These are phyloP conservation scores for Senna tora DNA, from an alignment of 306 rosid species.

Conservation along the genomic window DNA sequence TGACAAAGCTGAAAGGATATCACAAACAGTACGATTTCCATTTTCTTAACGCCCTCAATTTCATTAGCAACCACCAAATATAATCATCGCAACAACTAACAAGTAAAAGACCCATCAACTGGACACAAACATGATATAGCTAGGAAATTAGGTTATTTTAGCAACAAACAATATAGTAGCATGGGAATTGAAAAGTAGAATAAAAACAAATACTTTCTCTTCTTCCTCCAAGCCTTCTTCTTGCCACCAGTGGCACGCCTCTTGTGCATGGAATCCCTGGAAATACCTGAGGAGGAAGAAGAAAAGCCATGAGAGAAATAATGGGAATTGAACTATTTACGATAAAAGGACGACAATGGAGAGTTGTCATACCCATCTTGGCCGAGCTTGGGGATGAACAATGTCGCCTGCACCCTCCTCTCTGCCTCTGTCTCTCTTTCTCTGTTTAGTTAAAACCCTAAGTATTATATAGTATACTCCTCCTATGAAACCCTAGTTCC, in stretches of 20 bases:
- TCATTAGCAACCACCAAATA: not conserved
- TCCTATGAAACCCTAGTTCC: constrained; percentile 15
- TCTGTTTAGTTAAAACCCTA: constrained; percentile 8
- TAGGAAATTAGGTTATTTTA: not conserved
- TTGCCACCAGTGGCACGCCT: constrained; percentile 66
- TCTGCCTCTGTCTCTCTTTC: not conserved
- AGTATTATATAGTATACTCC: not conserved
- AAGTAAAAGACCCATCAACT: not conserved
- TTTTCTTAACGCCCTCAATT: not conserved
- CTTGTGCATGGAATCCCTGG: constrained; percentile 62
- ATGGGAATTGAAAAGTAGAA: too few relatives aligned
- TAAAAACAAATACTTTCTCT: constrained; percentile 43
- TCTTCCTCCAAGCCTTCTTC: constrained; percentile 67
- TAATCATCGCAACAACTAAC: not conserved
- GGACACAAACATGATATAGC: not conserved
- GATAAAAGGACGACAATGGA: not conserved
- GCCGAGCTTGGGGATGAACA: not conserved
- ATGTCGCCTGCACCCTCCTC: not conserved
- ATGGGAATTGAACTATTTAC: not conserved
- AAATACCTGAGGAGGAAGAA: constrained; percentile 48
- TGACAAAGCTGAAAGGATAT: not conserved
- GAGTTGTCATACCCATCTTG: constrained; percentile 41
- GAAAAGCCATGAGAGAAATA: not conserved
- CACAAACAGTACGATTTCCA: not conserved
- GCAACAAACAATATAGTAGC: not conserved